Evolutionary conservation across 1,139 yeast species (phyloP).

Genomic region (Debaryomyces fabryi): DNA sequence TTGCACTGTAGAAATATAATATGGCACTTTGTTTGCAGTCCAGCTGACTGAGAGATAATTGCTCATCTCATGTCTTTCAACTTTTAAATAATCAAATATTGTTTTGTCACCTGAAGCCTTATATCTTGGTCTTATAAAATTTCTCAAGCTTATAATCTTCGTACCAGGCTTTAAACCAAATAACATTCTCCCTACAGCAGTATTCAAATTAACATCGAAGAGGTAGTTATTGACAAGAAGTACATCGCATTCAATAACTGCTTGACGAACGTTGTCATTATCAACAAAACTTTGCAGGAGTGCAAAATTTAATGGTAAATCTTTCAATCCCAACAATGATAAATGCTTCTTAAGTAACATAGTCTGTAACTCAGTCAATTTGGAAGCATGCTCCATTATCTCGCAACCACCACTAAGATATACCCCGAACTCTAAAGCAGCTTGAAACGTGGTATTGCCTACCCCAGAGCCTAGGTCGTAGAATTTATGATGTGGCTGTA

Average conservation of each 20-base stretch:
- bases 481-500: slow-evolving; percentile 58
- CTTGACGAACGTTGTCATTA: slow-evolving; percentile 55
- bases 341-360: slow-evolving; percentile 61
- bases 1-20: slow-evolving; percentile 75
- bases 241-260: slow-evolving; percentile 67
- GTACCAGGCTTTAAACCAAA: slow-evolving; percentile 70
- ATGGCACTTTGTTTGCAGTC: slow-evolving; percentile 85
- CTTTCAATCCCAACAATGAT: slow-evolving; percentile 61
- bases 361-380: slow-evolving; percentile 62
- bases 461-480: slow-evolving; percentile 94
- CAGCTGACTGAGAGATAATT: slow-evolving; percentile 77
- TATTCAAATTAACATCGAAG: slow-evolving; percentile 73
- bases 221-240: slow-evolving; percentile 80
- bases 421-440: slow-evolving; percentile 85
- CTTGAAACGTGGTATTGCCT: slow-evolving; percentile 89
- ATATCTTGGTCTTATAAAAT: slow-evolving; percentile 65
- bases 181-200: slow-evolving; percentile 66
- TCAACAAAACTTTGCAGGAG: slow-evolving; percentile 72
- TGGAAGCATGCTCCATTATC: slow-evolving; percentile 80
- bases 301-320: slow-evolving; percentile 60
- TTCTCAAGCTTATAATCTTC: slow-evolving; percentile 75
- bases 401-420: slow-evolving; percentile 83
- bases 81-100: slow-evolving; percentile 62
- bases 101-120: slow-evolving; percentile 59
- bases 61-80: slow-evolving; percentile 66